Evolutionary conservation across 768 basidiomycete genomes (phyloP).

Genomic region (Termitomyces sp.): DNA sequence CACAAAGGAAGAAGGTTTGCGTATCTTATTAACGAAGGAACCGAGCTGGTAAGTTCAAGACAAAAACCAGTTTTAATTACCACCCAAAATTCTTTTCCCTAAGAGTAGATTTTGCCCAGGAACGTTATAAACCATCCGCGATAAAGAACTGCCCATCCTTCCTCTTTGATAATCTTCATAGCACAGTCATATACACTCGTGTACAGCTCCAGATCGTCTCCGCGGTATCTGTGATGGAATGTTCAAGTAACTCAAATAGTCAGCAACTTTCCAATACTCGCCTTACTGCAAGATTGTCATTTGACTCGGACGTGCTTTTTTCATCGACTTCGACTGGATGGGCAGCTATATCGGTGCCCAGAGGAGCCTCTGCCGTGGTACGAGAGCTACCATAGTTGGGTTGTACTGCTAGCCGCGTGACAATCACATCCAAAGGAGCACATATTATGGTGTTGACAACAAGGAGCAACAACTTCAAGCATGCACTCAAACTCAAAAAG

Average conservation of each 20-base stretch:
- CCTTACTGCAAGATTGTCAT: slow-evolving; percentile 8
- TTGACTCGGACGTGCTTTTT: neutral
- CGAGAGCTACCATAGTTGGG: slow-evolving; percentile 7
- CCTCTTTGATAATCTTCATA: slow-evolving; percentile 28
- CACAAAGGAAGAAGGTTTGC: no score
- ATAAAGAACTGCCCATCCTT: slow-evolving; percentile 28
- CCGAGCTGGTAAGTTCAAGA: neutral
- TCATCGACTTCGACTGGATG: neutral
- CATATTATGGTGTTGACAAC: slow-evolving; percentile 14
- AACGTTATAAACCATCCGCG: slow-evolving; percentile 29
- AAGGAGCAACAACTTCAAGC: neutral
- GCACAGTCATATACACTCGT: slow-evolving; percentile 23
- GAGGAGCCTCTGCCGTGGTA: neutral
- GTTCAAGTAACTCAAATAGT: neutral
- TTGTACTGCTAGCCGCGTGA: slow-evolving; percentile 21
- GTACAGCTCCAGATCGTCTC: slow-evolving; percentile 23
- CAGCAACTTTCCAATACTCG: neutral
- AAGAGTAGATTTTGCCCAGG: slow-evolving; percentile 8
- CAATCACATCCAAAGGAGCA: slow-evolving; percentile 22
- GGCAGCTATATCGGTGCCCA: neutral
- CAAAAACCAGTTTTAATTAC: neutral
- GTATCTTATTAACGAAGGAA: neutral
- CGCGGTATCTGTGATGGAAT: slow-evolving; percentile 18
- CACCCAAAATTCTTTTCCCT: neutral
- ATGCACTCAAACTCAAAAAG: neutral